Base-by-base conservation (phyloP, 1,284 basidiomycete species). In the Leccinum huronense region DNA sequence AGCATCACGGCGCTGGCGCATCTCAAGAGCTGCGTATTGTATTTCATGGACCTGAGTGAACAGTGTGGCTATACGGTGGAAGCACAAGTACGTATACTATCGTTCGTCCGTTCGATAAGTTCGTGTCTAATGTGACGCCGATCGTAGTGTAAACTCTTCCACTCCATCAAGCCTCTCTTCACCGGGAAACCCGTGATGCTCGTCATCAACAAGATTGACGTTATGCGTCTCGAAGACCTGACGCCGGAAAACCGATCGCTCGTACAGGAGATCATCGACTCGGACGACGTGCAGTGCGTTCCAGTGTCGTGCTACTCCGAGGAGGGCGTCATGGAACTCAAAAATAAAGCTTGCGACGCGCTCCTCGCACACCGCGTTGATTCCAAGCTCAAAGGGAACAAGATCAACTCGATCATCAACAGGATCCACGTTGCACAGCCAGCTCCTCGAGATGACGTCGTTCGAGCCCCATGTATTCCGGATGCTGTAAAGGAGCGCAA, bases 31-130 rank as follows among this genome's bases (percentile, higher is more conserved):
- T 95, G 93, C 71, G 84, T 97, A 13, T 79, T 98, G 73, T 98
- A 97, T 81, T 98, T 98, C 76, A 97, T 98, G 94, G 96, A 98
- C 79, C 83, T 97, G 23, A 93, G 90, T 68, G 96, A 97, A 79
- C 96, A 97, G 76, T 98, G 95, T 79, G 95, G 96, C 8, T 98
- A 96, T 81, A 89, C 91, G 3, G 84, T 97, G 67, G 95, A 97
- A 79, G 95, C 95, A 38, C 93, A 95, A 83, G 92, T 91, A 64
- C 65, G 84, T 79, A 48, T 62, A 61, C 23, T 40, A 2, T 38
- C 13, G 3, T 30, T 13, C 3, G 9, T 36, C 3, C 19, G 0
- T 48, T 48, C 19, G 45, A 48, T 23, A 13, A 2, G 0, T 34
- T 8, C 54, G 1, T 27, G 19, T 57, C 58, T 68, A 16, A 67